Percentiles rank a stretch among this genome's conserved stretches.
These are phyloP conservation scores for Pseudocercospora crystallina DNA, from an alignment of 2,329 filamentous ascomycete species.

Conservation along the genomic window DNA sequence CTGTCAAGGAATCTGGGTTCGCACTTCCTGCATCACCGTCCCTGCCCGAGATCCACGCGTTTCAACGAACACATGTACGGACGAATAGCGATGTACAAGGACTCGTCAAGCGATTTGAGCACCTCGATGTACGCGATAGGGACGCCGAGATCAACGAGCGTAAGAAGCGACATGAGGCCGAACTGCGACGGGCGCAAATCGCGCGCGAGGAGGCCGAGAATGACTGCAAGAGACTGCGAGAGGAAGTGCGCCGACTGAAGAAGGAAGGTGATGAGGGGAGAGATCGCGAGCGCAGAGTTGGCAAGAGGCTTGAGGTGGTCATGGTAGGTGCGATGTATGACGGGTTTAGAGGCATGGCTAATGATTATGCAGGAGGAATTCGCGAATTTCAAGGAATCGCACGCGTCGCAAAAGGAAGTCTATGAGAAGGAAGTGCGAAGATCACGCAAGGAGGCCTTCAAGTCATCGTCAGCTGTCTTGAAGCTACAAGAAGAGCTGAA, in stretches of 20 bases:
- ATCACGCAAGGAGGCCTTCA: constrained; percentile 71
- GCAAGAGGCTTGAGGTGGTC: constrained; percentile 65
- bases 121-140: constrained; percentile 56
- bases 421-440: constrained; percentile 75
- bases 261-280: constrained; percentile 64
- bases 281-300: constrained; percentile 64
- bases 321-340: constrained; percentile 57
- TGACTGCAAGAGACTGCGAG: constrained; percentile 63
- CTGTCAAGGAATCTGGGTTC: constrained; percentile 16
- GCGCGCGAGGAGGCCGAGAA: constrained; percentile 65
- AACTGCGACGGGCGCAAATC: constrained; percentile 45
- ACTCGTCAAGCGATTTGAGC: constrained; percentile 70
- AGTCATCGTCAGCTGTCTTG: constrained; percentile 67
- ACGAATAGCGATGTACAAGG: constrained; percentile 61
- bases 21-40: constrained; percentile 30
- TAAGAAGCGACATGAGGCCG: constrained; percentile 44
- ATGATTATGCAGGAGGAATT: constrained; percentile 61
- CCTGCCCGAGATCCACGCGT: constrained; percentile 31
- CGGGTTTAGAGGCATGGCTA: constrained; percentile 14
- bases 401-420: constrained; percentile 39
- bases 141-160: constrained; percentile 42
- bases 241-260: constrained; percentile 58
- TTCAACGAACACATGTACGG: constrained; percentile 42
- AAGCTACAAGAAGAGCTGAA: constrained; percentile 76
- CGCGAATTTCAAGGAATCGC: constrained; percentile 65